phyloP scores from a whole-genome alignment of 176 grass and related monocot genomes.

The Chrysopogon serrulatus region DNA sequence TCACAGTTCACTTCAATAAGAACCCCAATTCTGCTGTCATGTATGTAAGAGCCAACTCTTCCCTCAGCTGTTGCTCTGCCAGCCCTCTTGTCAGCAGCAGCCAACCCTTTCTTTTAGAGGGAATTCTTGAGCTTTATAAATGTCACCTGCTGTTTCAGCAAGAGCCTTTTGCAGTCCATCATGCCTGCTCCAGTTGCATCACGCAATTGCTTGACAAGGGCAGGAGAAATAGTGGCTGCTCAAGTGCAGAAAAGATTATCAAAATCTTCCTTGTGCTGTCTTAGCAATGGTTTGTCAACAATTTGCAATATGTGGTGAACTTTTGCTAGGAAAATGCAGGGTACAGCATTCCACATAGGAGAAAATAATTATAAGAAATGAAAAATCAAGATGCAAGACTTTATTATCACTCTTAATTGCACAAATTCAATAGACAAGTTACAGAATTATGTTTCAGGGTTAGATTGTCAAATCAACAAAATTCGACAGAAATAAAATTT shows the following conservation, averaged over 20 bases:
- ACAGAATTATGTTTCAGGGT: conserved; percentile 7
- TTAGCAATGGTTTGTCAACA: conserved; percentile 24
- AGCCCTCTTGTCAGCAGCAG: conserved; percentile 92
- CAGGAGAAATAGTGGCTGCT: conserved; percentile 77
- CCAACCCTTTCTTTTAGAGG: conserved; percentile 92
- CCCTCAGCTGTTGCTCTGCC: conserved; percentile 85
- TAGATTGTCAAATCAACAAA: background rate
- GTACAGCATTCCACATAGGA: background rate
- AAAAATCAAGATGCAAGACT: background rate
- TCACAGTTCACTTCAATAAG: conserved; percentile 96
- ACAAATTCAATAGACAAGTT: background rate
- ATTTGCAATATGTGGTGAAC: conserved; percentile 1
- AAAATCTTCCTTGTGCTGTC: conserved; percentile 28
- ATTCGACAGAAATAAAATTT: conserved; percentile 1
- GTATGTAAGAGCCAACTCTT: conserved; percentile 54
- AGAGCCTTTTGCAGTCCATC: conserved; percentile 99
- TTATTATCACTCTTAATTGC: background rate
- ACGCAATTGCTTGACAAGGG: conserved; percentile 94
- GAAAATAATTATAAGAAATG: background rate
- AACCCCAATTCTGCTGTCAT: conserved; percentile 14
- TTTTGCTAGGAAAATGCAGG: conserved; percentile 7
- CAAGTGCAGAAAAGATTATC: conserved; percentile 36
- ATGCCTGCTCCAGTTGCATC: conserved; percentile 96
- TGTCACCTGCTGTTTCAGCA: conserved; percentile 29
- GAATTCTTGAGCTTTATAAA: conserved; percentile 58